Conservation (phyloP, 371 early-diverging fungal species). For the Cokeromyces recurvatus region DNA sequence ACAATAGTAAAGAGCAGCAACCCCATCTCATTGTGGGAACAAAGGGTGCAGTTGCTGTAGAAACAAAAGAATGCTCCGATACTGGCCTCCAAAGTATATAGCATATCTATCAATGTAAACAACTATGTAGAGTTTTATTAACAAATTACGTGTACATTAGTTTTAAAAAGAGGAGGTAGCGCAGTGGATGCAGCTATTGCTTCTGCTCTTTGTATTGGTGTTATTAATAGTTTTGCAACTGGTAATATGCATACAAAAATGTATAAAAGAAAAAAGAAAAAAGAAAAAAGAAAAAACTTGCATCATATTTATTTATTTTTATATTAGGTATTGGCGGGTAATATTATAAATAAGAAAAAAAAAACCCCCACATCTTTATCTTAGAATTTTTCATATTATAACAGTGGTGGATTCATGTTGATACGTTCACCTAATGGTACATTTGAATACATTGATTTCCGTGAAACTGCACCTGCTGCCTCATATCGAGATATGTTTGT, state of each 20-base stretch:
- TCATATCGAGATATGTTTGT: constrained; percentile 69
- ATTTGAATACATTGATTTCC: constrained; percentile 65
- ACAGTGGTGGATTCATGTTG: constrained; percentile 94
- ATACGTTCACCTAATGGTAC: constrained; percentile 68
- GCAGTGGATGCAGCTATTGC: constrained; percentile 97
- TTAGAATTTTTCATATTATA: not conserved
- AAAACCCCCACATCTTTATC: not conserved
- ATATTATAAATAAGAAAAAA: not conserved
- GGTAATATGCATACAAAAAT: constrained; percentile 56
- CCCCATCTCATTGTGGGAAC: constrained; percentile 21
- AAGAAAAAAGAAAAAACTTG: constrained; percentile 1
- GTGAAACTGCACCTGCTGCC: constrained; percentile 88
- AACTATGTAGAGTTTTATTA: not conserved
- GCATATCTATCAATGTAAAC: too few relatives aligned
- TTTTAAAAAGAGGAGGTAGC: constrained; percentile 87
- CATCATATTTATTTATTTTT: constrained; percentile 18
- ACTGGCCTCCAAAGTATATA: constrained; percentile 78
- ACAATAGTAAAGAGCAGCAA: too few relatives aligned
- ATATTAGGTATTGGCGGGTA: constrained; percentile 43
- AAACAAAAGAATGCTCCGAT: constrained; percentile 75
- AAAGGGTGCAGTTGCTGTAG: constrained; percentile 83
- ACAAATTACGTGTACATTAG: constrained; percentile 13
- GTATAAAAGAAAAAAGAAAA: not conserved
- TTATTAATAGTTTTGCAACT: constrained; percentile 87
- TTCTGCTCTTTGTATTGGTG: constrained; percentile 88